Base-by-base conservation (phyloP, 768 basidiomycete species). In the Lentinula aciculospora region DNA sequence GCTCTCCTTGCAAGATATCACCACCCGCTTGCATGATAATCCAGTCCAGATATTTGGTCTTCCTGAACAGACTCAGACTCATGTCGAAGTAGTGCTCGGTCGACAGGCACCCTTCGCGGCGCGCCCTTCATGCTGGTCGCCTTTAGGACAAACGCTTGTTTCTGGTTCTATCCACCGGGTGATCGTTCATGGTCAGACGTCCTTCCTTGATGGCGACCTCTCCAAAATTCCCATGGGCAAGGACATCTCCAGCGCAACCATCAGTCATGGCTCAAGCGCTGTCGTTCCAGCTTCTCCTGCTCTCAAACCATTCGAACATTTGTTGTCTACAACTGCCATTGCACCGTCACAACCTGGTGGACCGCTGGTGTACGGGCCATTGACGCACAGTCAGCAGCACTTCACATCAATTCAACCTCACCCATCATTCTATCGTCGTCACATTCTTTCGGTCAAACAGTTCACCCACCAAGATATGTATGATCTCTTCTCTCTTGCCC, bases 361-460 rank as follows among this genome's bases (percentile, higher is more conserved):
- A 17, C 55, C 57, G 6, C 48, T 65, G 12, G 40, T 68, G 12
- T 63, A 76, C 56, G 76, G 71, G 1, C 67, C 76, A 2, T 67
- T 68, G 27, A 62, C 76, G 1, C 75, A 73, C 3, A 27, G 36
- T 9, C 45, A 44, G 12, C 23, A 29, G 21, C 56, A 47, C 34
- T 55, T 53, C 61, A 77, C 78, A 6, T 80, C 79, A 58, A 63
- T 82, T 64, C 66, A 81, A 17, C 83, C 84, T 54, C 89, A 94
- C 64, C 91, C 92, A 0, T 84, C 92, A 3, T 98, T 96, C 86
- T 85, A 94, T 64, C 87, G 92, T 57, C 85, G 92, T 37, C 93
- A 98, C 69, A 93, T 98, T 59, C 83, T 98, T 17, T 86, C 92
- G 0, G 94, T 98, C 60, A 97, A 94, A 68, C 94, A 98, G 62